Percentiles rank a stretch among this genome's conserved stretches.
Conservation (phyloP, 495 filamentous ascomycete genomes). For the Lasiosphaeria miniovina region DNA sequence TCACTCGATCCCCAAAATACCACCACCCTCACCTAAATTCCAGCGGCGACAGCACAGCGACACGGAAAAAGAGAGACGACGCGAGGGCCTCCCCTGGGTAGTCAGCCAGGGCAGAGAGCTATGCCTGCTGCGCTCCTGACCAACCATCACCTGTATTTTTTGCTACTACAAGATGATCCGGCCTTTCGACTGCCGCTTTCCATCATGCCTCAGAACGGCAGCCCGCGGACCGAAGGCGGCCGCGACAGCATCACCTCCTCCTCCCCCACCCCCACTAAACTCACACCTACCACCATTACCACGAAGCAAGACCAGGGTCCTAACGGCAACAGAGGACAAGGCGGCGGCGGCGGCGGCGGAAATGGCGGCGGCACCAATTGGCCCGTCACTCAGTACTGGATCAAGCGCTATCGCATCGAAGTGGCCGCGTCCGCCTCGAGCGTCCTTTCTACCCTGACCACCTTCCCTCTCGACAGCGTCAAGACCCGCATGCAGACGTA, state of each 20-base stretch:
- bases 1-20: too few relatives aligned
- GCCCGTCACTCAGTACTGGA: conserved; percentile 49
- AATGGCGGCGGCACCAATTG: neutral
- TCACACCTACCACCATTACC: neutral
- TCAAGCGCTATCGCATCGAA: conserved; percentile 76
- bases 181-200: conserved; percentile 33
- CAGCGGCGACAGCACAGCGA: conserved; percentile 25
- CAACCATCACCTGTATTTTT: conserved; percentile 40
- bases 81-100: too few relatives aligned
- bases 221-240: neutral
- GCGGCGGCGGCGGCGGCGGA: neutral
- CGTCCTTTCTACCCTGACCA: conserved; percentile 67
- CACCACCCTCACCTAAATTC: too few relatives aligned
- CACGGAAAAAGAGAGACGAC: conserved; percentile 12
- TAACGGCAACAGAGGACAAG: conserved; percentile 3
- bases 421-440: conserved; percentile 72
- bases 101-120: neutral
- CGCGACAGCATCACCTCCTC: neutral
- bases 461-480: conserved; percentile 79
- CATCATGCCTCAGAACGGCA: conserved; percentile 43
- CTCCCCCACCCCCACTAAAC: too few relatives aligned
- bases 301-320: neutral
- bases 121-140: conserved; percentile 51
- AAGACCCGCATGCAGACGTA: conserved; percentile 88
- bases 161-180: conserved; percentile 33